A percentile compares a stretch with the other conserved stretches of the same genome.
phyloP scores from a whole-genome alignment of 1,139 yeast species.

The Geotrichum candidum region DNA sequence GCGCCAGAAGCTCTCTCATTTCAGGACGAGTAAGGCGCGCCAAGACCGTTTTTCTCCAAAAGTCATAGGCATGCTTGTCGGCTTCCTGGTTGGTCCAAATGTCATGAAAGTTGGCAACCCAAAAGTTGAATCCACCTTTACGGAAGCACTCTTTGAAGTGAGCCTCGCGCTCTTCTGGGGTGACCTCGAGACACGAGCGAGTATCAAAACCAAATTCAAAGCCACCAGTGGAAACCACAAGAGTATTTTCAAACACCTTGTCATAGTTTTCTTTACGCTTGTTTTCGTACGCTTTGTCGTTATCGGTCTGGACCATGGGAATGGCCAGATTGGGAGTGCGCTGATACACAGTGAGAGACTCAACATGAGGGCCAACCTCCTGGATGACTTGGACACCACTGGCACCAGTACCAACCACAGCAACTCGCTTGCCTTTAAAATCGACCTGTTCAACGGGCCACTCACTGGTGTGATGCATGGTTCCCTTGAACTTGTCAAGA shows the following conservation, averaged over 20 bases:
- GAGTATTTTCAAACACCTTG: conserved; percentile 18
- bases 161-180: conserved; percentile 27
- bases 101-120: conserved; percentile 28
- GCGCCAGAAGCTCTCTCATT: conserved; percentile 28
- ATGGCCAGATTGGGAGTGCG: conserved; percentile 29
- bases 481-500: conserved; percentile 42
- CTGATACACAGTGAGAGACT: conserved; percentile 26
- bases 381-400: conserved; percentile 40
- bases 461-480: conserved; percentile 45
- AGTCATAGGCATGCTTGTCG: conserved; percentile 27
- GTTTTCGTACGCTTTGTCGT: conserved; percentile 14
- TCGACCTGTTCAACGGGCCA: conserved; percentile 38
- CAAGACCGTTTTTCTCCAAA: conserved; percentile 28
- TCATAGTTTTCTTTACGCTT: conserved; percentile 19
- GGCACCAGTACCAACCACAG: conserved; percentile 46
- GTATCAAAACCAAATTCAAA: conserved; percentile 20
- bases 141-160: conserved; percentile 23
- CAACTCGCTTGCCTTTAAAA: conserved; percentile 38
- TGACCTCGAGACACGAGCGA: conserved; percentile 20
- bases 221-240: conserved; percentile 21
- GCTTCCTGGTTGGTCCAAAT: conserved; percentile 25
- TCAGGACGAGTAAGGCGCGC: conserved; percentile 28
- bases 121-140: conserved; percentile 28
- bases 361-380: conserved; percentile 16
- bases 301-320: conserved; percentile 26